Percentiles rank a stretch among this genome's conserved stretches.
phyloP scores from a whole-genome alignment of 129 eudicot species.

The Dittrichia graveolens region DNA sequence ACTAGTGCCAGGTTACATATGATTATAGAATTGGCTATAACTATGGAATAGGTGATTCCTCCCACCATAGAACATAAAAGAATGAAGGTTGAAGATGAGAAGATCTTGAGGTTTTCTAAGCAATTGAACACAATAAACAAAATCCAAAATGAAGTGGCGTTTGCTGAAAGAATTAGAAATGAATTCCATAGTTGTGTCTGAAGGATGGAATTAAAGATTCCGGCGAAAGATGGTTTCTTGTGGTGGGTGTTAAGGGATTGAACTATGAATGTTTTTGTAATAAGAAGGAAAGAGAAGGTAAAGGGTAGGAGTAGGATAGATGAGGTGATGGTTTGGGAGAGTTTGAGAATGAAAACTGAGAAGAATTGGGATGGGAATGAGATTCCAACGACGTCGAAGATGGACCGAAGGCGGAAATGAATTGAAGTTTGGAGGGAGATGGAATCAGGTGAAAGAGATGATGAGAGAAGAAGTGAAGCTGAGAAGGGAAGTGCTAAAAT shows the following conservation, averaged over 20 bases:
- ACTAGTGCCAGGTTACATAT: constrained; percentile 56
- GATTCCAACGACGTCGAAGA: constrained; percentile 54
- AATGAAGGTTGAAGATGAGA: constrained; percentile 27
- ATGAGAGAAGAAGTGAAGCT: constrained; percentile 49
- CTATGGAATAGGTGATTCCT: constrained; percentile 54
- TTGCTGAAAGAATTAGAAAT: constrained; percentile 61
- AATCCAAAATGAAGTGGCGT: constrained; percentile 61
- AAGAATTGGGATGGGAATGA: constrained; percentile 48
- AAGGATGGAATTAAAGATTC: constrained; percentile 47
- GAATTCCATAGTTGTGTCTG: constrained; percentile 73
- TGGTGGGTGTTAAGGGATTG: constrained; percentile 36
- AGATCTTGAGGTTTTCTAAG: constrained; percentile 38
- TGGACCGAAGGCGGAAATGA: constrained; percentile 44
- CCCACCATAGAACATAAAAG: constrained; percentile 41
- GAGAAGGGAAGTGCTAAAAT: constrained; percentile 63
- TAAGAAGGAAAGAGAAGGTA: constrained; percentile 65
- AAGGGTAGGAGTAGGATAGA: constrained; percentile 58
- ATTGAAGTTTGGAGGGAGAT: constrained; percentile 42
- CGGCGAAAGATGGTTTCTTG: constrained; percentile 23
- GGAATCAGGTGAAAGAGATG: constrained; percentile 43
- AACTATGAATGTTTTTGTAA: constrained; percentile 59
- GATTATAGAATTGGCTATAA: constrained; percentile 60
- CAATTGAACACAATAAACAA: constrained; percentile 51
- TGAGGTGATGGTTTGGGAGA: constrained; percentile 69
- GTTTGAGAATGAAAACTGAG: constrained; percentile 52